Evolutionary conservation across 768 basidiomycete species (phyloP).

Genomic region (Hypholoma sublateritium): DNA sequence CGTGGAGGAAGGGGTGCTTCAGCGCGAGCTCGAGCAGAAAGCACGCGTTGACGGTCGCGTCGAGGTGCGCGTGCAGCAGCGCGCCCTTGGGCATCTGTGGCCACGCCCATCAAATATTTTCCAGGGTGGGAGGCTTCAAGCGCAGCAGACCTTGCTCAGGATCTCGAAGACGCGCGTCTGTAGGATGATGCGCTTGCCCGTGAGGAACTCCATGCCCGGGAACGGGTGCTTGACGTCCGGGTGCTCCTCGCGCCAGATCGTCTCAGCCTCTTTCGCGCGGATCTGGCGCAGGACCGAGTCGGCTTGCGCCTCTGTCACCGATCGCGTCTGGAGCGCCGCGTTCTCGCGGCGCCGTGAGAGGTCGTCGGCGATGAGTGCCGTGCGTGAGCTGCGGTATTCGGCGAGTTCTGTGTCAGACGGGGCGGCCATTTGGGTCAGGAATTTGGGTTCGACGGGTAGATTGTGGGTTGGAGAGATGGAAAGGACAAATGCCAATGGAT

Average conservation of each 20-base stretch:
- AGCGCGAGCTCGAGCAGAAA: slow-evolving; percentile 55
- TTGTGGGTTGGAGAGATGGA: too few relatives aligned
- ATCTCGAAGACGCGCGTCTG: slow-evolving; percentile 63
- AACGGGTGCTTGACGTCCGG: slow-evolving; percentile 60
- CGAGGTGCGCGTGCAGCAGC: slow-evolving; percentile 74
- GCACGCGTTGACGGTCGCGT: slow-evolving; percentile 61
- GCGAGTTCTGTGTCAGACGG: slow-evolving; percentile 12
- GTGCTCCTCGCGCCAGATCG: slow-evolving; percentile 60
- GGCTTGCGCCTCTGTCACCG: slow-evolving; percentile 47
- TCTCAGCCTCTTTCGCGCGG: slow-evolving; percentile 50
- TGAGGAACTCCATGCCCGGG: slow-evolving; percentile 79
- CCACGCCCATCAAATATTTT: neutral
- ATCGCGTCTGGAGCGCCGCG: slow-evolving; percentile 23
- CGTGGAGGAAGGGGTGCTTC: slow-evolving; percentile 58
- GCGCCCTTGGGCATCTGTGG: slow-evolving; percentile 82
- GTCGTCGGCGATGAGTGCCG: slow-evolving; percentile 41
- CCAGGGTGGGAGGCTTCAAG: neutral
- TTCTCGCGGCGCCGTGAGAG: slow-evolving; percentile 52
- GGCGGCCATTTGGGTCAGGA: too few relatives aligned
- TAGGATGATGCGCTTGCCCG: slow-evolving; percentile 57
- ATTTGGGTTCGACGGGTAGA: too few relatives aligned
- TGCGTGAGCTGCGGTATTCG: slow-evolving; percentile 31
- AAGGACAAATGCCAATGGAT: too few relatives aligned
- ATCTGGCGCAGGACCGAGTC: slow-evolving; percentile 57
- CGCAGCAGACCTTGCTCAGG: slow-evolving; percentile 48